These are phyloP conservation scores for Nelumbo lutea DNA, from an alignment of 164 flowering plant species.

Conservation along the genomic window DNA sequence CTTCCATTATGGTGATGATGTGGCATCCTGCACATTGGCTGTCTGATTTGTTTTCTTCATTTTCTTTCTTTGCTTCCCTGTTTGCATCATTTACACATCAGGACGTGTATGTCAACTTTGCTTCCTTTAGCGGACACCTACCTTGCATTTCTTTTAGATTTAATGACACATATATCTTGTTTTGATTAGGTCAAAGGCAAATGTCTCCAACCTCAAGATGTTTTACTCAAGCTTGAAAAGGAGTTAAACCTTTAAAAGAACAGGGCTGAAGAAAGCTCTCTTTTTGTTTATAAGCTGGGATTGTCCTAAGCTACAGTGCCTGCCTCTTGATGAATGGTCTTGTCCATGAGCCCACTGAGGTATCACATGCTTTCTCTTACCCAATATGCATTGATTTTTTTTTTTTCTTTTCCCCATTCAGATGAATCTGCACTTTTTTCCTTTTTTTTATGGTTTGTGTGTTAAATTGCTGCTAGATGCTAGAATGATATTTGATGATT, in stretches of 20 bases:
- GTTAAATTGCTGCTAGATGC: too few relatives aligned
- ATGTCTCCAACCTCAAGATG: slow-evolving; percentile 82
- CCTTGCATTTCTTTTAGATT: background rate
- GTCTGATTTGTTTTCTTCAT: background rate
- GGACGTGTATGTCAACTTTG: background rate
- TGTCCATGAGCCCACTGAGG: slow-evolving; percentile 80
- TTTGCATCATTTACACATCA: background rate
- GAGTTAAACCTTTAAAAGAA: slow-evolving; percentile 55
- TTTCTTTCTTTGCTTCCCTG: background rate
- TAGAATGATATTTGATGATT: too few relatives aligned
- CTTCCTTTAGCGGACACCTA: background rate
- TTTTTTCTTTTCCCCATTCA: too few relatives aligned
- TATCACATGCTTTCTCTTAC: slow-evolving; percentile 19
- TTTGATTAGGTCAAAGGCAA: slow-evolving; percentile 53
- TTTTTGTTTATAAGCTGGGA: slow-evolving; percentile 79
- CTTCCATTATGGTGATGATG: too few relatives aligned
- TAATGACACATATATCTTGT: slow-evolving; percentile 3
- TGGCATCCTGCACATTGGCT: background rate
- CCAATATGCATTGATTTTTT: background rate
- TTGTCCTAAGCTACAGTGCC: slow-evolving; percentile 59
- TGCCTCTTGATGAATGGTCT: slow-evolving; percentile 94
- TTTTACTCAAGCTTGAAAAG: slow-evolving; percentile 60
- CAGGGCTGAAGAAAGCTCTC: slow-evolving; percentile 64
- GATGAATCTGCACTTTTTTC: background rate
- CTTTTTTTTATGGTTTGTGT: background rate